phyloP scores from a whole-genome alignment of 2,329 filamentous ascomycete species.

The Aspergillus aculeatinus region DNA sequence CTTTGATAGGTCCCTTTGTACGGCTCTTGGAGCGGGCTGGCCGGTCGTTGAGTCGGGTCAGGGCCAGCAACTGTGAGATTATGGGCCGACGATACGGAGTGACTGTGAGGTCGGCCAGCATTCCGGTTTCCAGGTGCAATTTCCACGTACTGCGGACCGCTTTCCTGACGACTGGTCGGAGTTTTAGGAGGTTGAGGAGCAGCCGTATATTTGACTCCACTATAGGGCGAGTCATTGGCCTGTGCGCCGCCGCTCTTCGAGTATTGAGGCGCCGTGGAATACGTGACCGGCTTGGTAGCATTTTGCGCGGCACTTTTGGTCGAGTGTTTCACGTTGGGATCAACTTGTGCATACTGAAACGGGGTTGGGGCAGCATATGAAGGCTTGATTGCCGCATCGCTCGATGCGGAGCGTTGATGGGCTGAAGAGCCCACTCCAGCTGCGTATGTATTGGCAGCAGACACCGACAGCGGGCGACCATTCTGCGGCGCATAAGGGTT shows the following conservation, averaged over 20 bases:
- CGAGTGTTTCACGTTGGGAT: slow-evolving; percentile 41
- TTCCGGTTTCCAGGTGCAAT: slow-evolving; percentile 32
- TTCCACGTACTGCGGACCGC: slow-evolving; percentile 34
- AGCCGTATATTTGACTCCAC: slow-evolving; percentile 16
- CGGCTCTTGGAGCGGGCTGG: slow-evolving; percentile 83
- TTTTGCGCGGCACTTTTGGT: slow-evolving; percentile 27
- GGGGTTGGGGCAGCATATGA: slow-evolving; percentile 33
- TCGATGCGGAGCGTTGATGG: slow-evolving; percentile 35
- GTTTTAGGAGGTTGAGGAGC: slow-evolving; percentile 22
- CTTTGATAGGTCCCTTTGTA: slow-evolving; percentile 94
- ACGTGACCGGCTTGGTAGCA: slow-evolving; percentile 25
- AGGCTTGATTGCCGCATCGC: slow-evolving; percentile 20
- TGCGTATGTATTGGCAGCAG: slow-evolving; percentile 15
- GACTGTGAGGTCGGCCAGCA: slow-evolving; percentile 29
- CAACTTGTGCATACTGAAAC: slow-evolving; percentile 43
- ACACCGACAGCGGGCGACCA: slow-evolving; percentile 13
- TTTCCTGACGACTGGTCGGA: slow-evolving; percentile 24
- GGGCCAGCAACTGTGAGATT: slow-evolving; percentile 38
- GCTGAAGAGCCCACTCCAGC: slow-evolving; percentile 18
- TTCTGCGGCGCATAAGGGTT: slow-evolving; percentile 23
- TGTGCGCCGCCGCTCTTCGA: slow-evolving; percentile 16
- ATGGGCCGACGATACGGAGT: slow-evolving; percentile 41
- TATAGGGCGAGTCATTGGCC: slow-evolving; percentile 10
- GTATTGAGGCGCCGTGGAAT: slow-evolving; percentile 29
- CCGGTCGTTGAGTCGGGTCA: slow-evolving; percentile 57